phyloP scores from a whole-genome alignment of 176 grass and related monocot genomes.

The Phyllostachys edulis region DNA sequence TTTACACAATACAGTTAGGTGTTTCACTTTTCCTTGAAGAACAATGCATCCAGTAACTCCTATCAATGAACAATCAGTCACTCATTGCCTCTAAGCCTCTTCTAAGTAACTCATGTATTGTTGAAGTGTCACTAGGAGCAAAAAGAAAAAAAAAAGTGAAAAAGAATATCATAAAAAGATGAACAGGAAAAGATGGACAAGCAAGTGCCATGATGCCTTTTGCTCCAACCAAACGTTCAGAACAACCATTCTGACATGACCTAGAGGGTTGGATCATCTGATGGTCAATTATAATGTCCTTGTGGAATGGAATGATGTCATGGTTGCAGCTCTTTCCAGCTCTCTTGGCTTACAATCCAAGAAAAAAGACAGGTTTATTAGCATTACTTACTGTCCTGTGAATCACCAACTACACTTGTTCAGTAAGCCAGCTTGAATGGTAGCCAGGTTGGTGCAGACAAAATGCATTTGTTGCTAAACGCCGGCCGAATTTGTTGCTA shows the following conservation, averaged over 20 bases:
- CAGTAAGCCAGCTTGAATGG: neutral
- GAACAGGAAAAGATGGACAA: neutral
- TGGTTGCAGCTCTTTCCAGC: conserved; percentile 37
- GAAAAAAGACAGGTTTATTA: neutral
- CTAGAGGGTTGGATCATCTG: conserved; percentile 15
- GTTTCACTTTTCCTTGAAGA: neutral
- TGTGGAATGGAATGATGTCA: conserved; percentile 25
- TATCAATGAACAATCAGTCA: neutral
- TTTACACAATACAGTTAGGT: neutral
- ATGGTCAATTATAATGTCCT: conserved; percentile 19
- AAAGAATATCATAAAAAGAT: neutral
- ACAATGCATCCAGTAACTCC: conserved; percentile 7
- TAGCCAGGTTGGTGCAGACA: neutral
- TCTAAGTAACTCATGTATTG: neutral
- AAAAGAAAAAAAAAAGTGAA: neutral
- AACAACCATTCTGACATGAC: conserved; percentile 33
- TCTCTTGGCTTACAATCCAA: conserved; percentile 45
- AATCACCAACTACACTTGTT: conserved; percentile 33
- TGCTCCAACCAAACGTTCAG: conserved; percentile 22
- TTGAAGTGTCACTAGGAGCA: neutral
- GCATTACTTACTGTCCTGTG: neutral
- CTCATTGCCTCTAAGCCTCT: neutral
- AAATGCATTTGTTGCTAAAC: neutral
- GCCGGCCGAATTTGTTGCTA: neutral
- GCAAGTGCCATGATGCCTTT: neutral